A percentile compares a stretch with the other conserved stretches of the same genome.
phyloP scores from a whole-genome alignment of 2,329 filamentous ascomycete genomes.

The Camptophora hylomeconis region DNA sequence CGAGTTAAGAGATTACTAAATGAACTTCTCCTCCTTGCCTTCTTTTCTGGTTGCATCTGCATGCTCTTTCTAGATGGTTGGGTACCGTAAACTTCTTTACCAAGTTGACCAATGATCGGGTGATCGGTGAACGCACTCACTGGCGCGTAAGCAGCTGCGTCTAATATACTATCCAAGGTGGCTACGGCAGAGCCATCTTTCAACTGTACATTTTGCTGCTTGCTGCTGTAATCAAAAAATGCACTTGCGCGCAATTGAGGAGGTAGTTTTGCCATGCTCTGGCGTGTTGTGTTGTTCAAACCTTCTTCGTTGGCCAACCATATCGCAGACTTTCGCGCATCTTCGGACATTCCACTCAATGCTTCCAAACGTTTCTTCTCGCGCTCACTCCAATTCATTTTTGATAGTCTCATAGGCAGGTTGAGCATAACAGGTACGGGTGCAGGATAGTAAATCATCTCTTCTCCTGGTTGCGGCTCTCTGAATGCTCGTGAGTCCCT shows the following conservation, averaged over 20 bases:
- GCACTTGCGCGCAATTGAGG: constrained; percentile 80
- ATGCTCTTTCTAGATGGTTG: constrained; percentile 19
- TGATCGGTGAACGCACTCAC: constrained; percentile 89
- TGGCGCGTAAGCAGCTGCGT: constrained; percentile 76
- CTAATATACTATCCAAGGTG: constrained; percentile 81
- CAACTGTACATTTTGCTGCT: constrained; percentile 41
- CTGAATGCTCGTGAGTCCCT: constrained; percentile 25
- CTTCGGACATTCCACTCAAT: constrained; percentile 48
- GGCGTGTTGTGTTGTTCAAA: constrained; percentile 7
- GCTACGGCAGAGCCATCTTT: constrained; percentile 71
- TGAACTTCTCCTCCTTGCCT: constrained; percentile 22
- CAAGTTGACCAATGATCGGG: constrained; percentile 62
- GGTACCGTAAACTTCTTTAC: constrained; percentile 58
- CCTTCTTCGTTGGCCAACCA: constrained; percentile 26
- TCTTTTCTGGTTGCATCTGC: constrained; percentile 11
- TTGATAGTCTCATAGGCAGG: constrained; percentile 74
- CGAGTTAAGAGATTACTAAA: constrained; percentile 19
- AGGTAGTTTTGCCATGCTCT: constrained; percentile 46
- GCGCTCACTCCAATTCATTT: constrained; percentile 48
- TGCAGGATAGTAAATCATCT: constrained; percentile 91
- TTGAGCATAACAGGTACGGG: constrained; percentile 91
- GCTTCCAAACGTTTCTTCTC: constrained; percentile 64
- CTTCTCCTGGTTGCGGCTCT: constrained; percentile 45
- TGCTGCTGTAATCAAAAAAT: constrained; percentile 65
- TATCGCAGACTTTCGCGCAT: constrained; percentile 39